A percentile compares a stretch with the other conserved stretches of the same genome.
phyloP scores from a whole-genome alignment of 2,329 filamentous ascomycete species.

The Cordyceps cateniannulata region DNA sequence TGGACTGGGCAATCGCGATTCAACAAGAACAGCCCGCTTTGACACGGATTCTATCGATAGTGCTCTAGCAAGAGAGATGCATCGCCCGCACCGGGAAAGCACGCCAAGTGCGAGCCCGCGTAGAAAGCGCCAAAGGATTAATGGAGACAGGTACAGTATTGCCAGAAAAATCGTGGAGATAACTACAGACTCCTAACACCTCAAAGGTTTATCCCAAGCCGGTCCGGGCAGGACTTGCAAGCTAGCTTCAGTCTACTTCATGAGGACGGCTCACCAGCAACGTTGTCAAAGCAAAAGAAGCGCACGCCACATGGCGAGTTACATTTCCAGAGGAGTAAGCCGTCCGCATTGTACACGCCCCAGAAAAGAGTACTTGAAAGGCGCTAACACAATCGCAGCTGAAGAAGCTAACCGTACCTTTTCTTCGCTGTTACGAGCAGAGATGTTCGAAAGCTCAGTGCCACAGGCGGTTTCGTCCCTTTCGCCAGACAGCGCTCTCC shows the following conservation, averaged over 20 bases:
- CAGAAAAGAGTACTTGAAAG: neutral
- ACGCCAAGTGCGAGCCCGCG: constrained; percentile 49
- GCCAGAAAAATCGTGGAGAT: neutral
- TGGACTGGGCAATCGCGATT: constrained; percentile 29
- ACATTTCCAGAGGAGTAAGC: constrained; percentile 85
- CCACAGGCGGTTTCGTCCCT: constrained; percentile 66
- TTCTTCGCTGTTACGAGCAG: constrained; percentile 77
- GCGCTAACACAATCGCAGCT: constrained; percentile 37
- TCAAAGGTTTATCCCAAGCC: constrained; percentile 84
- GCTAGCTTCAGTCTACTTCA: constrained; percentile 88
- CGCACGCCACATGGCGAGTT: constrained; percentile 83
- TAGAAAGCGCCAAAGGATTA: constrained; percentile 53
- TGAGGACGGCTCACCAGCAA: constrained; percentile 88
- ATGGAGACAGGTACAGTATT: constrained; percentile 50
- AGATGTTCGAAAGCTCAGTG: constrained; percentile 86
- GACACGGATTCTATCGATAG: constrained; percentile 45
- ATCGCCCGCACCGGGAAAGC: constrained; percentile 44
- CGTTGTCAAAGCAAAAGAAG: constrained; percentile 78
- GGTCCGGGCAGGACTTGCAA: constrained; percentile 86
- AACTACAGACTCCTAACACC: constrained; percentile 18
- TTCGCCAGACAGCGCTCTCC: constrained; percentile 51
- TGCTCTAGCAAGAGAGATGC: constrained; percentile 46
- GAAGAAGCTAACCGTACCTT: constrained; percentile 95
- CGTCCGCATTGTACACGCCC: neutral
- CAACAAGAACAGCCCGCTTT: constrained; percentile 30